These are phyloP conservation scores for Saxophila tyrrhenica DNA, from an alignment of 495 filamentous ascomycete genomes.

Conservation along the genomic window DNA sequence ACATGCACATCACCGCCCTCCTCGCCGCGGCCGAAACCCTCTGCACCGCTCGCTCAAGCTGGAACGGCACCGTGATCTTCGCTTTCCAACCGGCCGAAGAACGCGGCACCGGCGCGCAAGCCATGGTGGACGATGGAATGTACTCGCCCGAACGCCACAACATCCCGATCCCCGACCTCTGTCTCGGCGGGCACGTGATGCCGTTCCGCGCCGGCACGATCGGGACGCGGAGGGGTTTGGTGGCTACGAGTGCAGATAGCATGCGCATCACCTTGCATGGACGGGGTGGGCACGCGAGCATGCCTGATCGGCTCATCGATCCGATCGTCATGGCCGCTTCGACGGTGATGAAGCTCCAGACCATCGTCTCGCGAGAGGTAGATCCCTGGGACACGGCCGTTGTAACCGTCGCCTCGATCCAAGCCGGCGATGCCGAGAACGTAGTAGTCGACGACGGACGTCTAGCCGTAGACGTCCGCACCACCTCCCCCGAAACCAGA, in stretches of 20 bases:
- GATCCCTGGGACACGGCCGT: slow-evolving; percentile 41
- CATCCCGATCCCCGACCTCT: slow-evolving; percentile 41
- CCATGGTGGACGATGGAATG: slow-evolving; percentile 52
- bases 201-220: slow-evolving; percentile 21
- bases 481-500: slow-evolving; percentile 31
- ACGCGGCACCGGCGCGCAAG: slow-evolving; percentile 40
- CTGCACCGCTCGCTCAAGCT: slow-evolving; percentile 30
- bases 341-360: slow-evolving; percentile 46
- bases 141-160: slow-evolving; percentile 35
- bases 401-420: slow-evolving; percentile 42
- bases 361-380: slow-evolving; percentile 43
- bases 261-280: slow-evolving; percentile 32
- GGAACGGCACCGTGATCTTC: slow-evolving; percentile 46
- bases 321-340: slow-evolving; percentile 43
- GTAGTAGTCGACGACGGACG: slow-evolving; percentile 41
- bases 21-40: slow-evolving; percentile 42
- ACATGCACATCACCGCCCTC: slow-evolving; percentile 46
- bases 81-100: slow-evolving; percentile 56
- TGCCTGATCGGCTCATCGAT: slow-evolving; percentile 44
- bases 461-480: slow-evolving; percentile 41
- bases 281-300: slow-evolving; percentile 41
- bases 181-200: slow-evolving; percentile 48
- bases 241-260: slow-evolving; percentile 23
- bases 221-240: slow-evolving; percentile 22
- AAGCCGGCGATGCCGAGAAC: slow-evolving; percentile 43